A percentile compares a stretch with the other conserved stretches of the same genome.
Conservation (phyloP, 345 rosid species). For the Atalantia buxifolia region DNA sequence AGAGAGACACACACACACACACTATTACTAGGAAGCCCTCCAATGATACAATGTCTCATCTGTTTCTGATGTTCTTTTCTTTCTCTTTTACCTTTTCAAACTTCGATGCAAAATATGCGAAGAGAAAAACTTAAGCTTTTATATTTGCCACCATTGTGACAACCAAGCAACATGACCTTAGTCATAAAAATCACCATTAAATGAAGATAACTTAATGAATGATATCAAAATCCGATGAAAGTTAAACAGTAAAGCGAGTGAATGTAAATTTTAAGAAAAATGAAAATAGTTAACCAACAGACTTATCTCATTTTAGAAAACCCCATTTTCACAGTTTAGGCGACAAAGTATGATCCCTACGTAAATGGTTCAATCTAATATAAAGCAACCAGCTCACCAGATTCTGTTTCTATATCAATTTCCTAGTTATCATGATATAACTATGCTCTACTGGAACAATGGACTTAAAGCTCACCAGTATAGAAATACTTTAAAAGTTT, state of each 20-base stretch:
- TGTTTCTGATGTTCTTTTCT: no score
- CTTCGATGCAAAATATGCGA: background rate
- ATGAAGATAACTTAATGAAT: background rate
- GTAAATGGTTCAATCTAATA: background rate
- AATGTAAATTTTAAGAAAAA: background rate
- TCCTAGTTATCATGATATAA: background rate
- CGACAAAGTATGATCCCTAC: background rate
- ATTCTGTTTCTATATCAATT: background rate
- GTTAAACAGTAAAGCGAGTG: background rate
- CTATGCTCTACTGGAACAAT: background rate
- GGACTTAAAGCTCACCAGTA: background rate
- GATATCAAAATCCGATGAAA: background rate
- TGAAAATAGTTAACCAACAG: background rate
- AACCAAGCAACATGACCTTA: background rate
- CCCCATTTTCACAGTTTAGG: background rate
- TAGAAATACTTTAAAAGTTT: background rate
- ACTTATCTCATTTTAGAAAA: background rate
- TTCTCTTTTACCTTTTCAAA: background rate
- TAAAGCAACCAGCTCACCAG: background rate
- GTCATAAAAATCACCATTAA: background rate
- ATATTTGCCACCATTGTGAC: background rate
- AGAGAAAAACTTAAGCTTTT: background rate
- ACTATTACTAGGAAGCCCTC: no score
- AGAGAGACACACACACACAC: no score
- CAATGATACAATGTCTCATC: background rate